A percentile compares a stretch with the other conserved stretches of the same genome.
phyloP scores from a whole-genome alignment of 1,284 basidiomycete genomes.

The Microbotryum violaceum region DNA sequence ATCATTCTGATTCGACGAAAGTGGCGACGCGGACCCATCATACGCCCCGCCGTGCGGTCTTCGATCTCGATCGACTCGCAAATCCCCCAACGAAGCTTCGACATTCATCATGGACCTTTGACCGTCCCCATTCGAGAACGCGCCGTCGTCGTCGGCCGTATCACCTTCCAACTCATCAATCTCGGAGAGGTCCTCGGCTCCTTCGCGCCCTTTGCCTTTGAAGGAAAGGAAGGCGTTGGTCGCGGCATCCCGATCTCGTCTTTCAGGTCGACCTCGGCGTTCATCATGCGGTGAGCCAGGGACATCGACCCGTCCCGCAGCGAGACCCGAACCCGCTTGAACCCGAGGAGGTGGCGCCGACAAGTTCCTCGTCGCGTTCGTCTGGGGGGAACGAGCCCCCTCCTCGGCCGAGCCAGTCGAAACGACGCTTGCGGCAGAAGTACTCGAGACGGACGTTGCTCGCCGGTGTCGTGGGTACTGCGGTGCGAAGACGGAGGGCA shows the following conservation, averaged over 20 bases:
- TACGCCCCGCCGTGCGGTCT: too few species aligned
- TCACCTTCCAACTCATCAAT: constrained; percentile 21
- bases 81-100: constrained; percentile 21
- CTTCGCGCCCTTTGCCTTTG: constrained; percentile 23
- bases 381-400: constrained; percentile 16
- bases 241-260: constrained; percentile 8
- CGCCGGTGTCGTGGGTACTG: constrained; percentile 4
- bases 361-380: neutral
- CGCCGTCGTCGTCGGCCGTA: constrained; percentile 8
- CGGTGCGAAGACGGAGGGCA: neutral
- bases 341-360: neutral
- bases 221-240: neutral
- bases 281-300: constrained; percentile 12
- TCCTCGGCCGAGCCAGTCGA: constrained; percentile 20
- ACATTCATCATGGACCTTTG: constrained; percentile 24
- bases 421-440: constrained; percentile 11
- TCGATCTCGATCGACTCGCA: constrained; percentile 11
- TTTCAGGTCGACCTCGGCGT: constrained; percentile 24
- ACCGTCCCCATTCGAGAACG: neutral
- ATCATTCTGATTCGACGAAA: too few species aligned
- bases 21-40: too few species aligned
- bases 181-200: constrained; percentile 19
- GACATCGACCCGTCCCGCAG: neutral
- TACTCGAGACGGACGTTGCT: constrained; percentile 20
- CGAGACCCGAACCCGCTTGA: constrained; percentile 2